Percentiles rank a stretch among this genome's conserved stretches.
Evolutionary conservation across 2,329 filamentous ascomycete genomes (phyloP).

Genomic region (Bipolaris cookei): DNA sequence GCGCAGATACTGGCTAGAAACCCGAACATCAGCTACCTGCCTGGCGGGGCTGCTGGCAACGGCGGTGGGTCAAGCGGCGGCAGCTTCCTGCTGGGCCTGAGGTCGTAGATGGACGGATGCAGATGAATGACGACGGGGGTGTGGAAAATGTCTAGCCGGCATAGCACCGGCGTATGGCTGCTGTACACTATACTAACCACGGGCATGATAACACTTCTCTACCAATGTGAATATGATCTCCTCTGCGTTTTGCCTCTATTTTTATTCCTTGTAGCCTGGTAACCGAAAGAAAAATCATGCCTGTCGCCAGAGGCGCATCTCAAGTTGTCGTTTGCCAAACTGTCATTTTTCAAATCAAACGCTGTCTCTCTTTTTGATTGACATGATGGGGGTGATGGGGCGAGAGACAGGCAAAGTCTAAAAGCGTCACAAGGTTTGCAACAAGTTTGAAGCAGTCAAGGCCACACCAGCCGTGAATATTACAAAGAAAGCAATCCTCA

Average conservation of each 20-base stretch:
- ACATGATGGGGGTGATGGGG: no score
- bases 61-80: constrained; percentile 66
- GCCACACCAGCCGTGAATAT: background rate
- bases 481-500: no score
- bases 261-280: background rate
- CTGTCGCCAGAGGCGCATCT: no score
- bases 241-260: background rate
- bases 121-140: constrained; percentile 4
- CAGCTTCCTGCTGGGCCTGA: constrained; percentile 71
- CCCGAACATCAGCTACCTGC: constrained; percentile 95
- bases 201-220: constrained; percentile 17
- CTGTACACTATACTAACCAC: constrained; percentile 41
- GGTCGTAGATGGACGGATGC: constrained; percentile 47
- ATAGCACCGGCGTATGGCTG: constrained; percentile 15
- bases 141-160: constrained; percentile 32
- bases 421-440: no score
- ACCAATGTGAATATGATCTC: constrained; percentile 6
- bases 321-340: no score
- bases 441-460: background rate
- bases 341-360: no score
- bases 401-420: no score
- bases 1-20: constrained; percentile 87
- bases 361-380: no score
- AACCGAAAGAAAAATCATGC: no score
- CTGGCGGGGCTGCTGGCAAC: constrained; percentile 68